Conservation (phyloP, 371 early-diverging fungal genomes). For the Nosema muscidifuracis region DNA sequence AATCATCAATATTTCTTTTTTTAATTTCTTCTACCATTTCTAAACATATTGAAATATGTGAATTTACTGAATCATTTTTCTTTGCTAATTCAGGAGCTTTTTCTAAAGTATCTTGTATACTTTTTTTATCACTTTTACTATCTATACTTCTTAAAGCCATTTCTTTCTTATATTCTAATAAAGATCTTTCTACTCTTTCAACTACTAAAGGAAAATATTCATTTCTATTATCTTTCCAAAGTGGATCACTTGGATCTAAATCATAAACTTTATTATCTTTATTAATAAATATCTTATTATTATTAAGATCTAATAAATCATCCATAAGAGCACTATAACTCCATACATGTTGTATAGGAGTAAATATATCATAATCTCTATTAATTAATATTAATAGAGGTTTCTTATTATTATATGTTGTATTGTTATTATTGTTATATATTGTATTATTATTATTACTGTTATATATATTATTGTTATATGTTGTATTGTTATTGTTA, state of each 20-base stretch:
- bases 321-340: slow-evolving; percentile 88
- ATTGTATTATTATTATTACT: no score
- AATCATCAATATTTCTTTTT: slow-evolving; percentile 81
- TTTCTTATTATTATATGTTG: no score
- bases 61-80: slow-evolving; percentile 82
- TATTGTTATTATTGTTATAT: no score
- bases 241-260: slow-evolving; percentile 74
- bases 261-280: slow-evolving; percentile 77
- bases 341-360: slow-evolving; percentile 90
- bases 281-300: slow-evolving; percentile 67
- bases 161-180: slow-evolving; percentile 61
- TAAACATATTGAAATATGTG: slow-evolving; percentile 94
- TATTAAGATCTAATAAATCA: slow-evolving; percentile 80
- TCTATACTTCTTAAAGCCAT: slow-evolving; percentile 57
- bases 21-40: slow-evolving; percentile 78
- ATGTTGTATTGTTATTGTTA: no score
- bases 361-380: slow-evolving; percentile 81
- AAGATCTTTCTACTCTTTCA: slow-evolving; percentile 64
- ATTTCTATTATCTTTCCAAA: slow-evolving; percentile 82
- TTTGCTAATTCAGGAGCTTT: slow-evolving; percentile 86
- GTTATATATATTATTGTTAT: no score
- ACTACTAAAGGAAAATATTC: slow-evolving; percentile 93
- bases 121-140: slow-evolving; percentile 45
- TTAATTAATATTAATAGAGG: slow-evolving; percentile 80
- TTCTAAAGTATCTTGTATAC: slow-evolving; percentile 73